phyloP scores from a whole-genome alignment of 768 basidiomycete genomes.

The Galerina marginata region DNA sequence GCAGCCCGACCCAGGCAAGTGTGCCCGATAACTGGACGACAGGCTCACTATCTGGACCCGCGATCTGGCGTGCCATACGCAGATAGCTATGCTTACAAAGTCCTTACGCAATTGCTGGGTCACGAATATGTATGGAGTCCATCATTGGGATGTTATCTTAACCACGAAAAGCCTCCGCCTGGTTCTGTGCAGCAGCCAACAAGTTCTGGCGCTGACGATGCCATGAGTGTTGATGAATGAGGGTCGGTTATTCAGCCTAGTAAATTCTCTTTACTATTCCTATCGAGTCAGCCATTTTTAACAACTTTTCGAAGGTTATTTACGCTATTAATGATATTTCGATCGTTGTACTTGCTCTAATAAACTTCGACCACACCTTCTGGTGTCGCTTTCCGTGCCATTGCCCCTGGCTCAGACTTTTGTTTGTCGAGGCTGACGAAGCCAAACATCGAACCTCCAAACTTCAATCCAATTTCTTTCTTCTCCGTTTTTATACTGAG shows the following conservation, averaged over 20 bases:
- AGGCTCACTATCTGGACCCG: slow-evolving; percentile 83
- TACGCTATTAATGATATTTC: neutral
- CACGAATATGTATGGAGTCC: slow-evolving; percentile 77
- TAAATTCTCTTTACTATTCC: neutral
- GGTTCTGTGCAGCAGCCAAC: neutral
- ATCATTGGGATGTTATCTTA: slow-evolving; percentile 47
- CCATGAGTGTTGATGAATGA: slow-evolving; percentile 7
- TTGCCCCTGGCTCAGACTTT: no score
- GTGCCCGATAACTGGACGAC: slow-evolving; percentile 81
- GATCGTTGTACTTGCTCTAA: neutral
- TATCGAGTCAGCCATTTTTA: neutral
- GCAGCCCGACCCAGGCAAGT: slow-evolving; percentile 67
- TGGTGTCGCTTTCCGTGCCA: no score
- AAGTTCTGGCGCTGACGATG: neutral
- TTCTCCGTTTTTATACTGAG: neutral
- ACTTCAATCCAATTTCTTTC: neutral
- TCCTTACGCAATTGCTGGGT: slow-evolving; percentile 61
- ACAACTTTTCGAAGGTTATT: neutral
- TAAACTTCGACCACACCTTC: no score
- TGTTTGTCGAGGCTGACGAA: no score
- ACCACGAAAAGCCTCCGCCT: slow-evolving; percentile 29
- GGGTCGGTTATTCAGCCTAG: neutral
- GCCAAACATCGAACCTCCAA: neutral
- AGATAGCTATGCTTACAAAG: slow-evolving; percentile 65
- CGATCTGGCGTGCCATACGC: slow-evolving; percentile 82